These are phyloP conservation scores for Verticillium nonalfalfae DNA, from an alignment of 2,329 filamentous ascomycete species.

Conservation along the genomic window DNA sequence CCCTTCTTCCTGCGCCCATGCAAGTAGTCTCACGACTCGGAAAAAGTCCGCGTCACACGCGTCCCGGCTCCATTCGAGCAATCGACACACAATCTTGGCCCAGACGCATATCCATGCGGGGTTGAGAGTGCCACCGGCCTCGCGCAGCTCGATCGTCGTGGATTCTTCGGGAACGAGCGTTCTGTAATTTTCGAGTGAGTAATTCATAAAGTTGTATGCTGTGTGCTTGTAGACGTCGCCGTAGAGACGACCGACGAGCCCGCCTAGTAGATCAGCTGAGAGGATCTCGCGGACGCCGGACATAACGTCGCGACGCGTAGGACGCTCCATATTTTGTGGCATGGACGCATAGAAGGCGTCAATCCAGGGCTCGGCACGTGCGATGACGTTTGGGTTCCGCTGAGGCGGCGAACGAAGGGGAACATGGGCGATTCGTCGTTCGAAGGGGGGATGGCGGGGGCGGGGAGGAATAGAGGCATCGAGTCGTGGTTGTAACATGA, in stretches of 20 bases:
- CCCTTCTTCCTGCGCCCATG: slow-evolving; percentile 13
- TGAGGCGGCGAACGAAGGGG: not conserved
- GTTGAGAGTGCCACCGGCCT: slow-evolving; percentile 25
- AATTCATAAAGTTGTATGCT: slow-evolving; percentile 8
- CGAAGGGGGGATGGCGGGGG: not conserved
- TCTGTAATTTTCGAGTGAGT: not conserved
- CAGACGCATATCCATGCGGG: slow-evolving; percentile 25
- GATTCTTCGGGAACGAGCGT: not conserved
- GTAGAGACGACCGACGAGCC: slow-evolving; percentile 7
- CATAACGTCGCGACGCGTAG: slow-evolving; percentile 5
- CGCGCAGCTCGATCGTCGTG: slow-evolving; percentile 28
- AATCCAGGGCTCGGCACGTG: not conserved
- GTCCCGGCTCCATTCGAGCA: slow-evolving; percentile 20
- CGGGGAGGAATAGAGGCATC: not conserved
- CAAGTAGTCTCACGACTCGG: slow-evolving; percentile 16
- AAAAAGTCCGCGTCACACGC: slow-evolving; percentile 21
- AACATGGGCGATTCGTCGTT: not conserved
- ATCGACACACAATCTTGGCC: slow-evolving; percentile 23
- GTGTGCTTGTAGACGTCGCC: slow-evolving; percentile 1
- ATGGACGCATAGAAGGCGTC: not conserved
- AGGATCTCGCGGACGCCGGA: slow-evolving; percentile 11
- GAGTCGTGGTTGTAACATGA: not conserved
- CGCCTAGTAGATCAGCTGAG: slow-evolving; percentile 3
- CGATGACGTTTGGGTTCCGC: not conserved
- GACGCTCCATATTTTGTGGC: not conserved